These are phyloP conservation scores for Cercospora nicotianae DNA, from an alignment of 2,329 filamentous ascomycete genomes.

Conservation along the genomic window DNA sequence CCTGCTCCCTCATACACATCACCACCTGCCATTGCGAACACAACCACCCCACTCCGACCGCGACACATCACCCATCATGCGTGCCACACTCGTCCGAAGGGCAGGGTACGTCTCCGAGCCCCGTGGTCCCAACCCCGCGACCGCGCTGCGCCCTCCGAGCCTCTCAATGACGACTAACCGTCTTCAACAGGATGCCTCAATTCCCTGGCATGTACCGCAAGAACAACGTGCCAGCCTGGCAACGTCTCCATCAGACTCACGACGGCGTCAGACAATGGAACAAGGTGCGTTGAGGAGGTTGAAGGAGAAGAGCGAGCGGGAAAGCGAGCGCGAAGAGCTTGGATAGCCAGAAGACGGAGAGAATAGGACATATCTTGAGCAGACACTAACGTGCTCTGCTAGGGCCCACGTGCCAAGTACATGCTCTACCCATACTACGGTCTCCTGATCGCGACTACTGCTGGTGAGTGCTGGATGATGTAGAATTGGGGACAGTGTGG, in stretches of 20 bases:
- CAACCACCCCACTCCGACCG: constrained; percentile 1
- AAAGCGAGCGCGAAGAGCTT: neutral
- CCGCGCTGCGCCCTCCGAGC: constrained; percentile 4
- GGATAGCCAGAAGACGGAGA: neutral
- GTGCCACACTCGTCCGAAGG: constrained; percentile 18
- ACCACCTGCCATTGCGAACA: neutral
- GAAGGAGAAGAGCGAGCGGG: neutral
- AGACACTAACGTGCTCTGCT: constrained; percentile 25
- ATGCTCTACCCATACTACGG: constrained; percentile 68
- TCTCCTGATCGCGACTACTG: constrained; percentile 45
- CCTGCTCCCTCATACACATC: neutral
- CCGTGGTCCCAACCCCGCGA: neutral
- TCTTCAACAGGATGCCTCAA: constrained; percentile 17
- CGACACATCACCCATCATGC: constrained; percentile 17
- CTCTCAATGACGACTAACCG: constrained; percentile 9
- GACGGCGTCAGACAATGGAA: constrained; percentile 72
- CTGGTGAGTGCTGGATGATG: constrained; percentile 54
- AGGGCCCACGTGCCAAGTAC: constrained; percentile 65
- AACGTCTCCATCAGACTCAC: constrained; percentile 72
- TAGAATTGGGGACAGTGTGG: neutral
- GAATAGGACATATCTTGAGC: neutral
- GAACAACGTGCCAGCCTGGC: constrained; percentile 74
- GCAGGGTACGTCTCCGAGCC: constrained; percentile 10
- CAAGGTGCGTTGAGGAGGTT: constrained; percentile 61
- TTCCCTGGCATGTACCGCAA: constrained; percentile 61